A percentile compares a stretch with the other conserved stretches of the same genome.
Conservation (phyloP, 768 basidiomycete genomes). For the Lentinus tigrinus region DNA sequence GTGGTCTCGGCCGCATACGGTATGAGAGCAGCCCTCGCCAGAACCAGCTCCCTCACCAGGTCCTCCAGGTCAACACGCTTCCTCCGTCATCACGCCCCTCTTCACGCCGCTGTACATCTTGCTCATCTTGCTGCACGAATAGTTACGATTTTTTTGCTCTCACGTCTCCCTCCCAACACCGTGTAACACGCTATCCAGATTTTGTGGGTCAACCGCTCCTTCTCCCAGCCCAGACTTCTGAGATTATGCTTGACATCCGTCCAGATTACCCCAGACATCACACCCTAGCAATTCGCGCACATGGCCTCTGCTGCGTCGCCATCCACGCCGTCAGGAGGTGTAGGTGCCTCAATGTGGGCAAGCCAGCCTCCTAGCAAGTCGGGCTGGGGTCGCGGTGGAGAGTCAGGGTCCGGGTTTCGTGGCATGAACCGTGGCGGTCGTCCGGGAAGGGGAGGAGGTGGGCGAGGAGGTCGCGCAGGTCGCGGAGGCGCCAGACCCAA, state of each 20-base stretch:
- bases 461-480: constrained; percentile 32
- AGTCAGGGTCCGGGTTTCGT: constrained; percentile 25
- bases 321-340: constrained; percentile 17
- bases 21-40: constrained; percentile 3
- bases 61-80: constrained; percentile 10
- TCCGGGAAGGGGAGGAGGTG: constrained; percentile 26
- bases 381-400: constrained; percentile 23
- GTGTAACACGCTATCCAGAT: not conserved
- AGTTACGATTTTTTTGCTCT: not conserved
- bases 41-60: constrained; percentile 10
- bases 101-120: constrained; percentile 8
- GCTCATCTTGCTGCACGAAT: not conserved
- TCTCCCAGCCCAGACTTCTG: not conserved
- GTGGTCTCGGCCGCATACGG: constrained; percentile 11
- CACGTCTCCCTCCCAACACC: not conserved
- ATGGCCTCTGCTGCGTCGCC: constrained; percentile 26
- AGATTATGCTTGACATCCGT: not conserved
- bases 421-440: constrained; percentile 21
- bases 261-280: not conserved
- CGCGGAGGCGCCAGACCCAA: constrained; percentile 31
- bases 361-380: constrained; percentile 15
- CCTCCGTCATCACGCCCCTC: constrained; percentile 3
- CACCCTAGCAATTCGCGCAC: not conserved
- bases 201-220: constrained; percentile 7
- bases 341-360: constrained; percentile 23